Percentiles rank a stretch among this genome's conserved stretches.
These are phyloP conservation scores for Chloropicon primus DNA, from an alignment of 139 green algal species.

Conservation along the genomic window DNA sequence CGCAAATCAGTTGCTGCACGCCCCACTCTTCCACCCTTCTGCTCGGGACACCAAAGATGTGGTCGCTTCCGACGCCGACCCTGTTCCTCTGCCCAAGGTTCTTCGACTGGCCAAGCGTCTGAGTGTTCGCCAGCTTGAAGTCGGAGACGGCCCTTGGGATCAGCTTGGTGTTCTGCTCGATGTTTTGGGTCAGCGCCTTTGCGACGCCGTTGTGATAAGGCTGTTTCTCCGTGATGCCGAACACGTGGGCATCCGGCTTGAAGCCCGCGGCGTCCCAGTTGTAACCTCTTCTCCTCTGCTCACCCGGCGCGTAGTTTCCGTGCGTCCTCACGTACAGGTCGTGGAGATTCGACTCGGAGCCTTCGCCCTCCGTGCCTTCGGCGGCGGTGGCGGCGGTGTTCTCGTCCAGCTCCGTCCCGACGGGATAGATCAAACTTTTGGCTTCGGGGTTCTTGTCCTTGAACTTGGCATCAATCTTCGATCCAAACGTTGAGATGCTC, in stretches of 20 bases:
- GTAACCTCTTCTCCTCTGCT: constrained; percentile 43
- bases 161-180: constrained; percentile 8
- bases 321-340: constrained; percentile 41
- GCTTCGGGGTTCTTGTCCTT: not conserved
- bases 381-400: no score
- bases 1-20: constrained; percentile 34
- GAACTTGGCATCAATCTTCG: constrained; percentile 32
- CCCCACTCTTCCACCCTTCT: constrained; percentile 18
- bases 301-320: constrained; percentile 34
- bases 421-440: constrained; percentile 10
- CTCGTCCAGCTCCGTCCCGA: not conserved
- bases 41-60: constrained; percentile 41
- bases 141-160: constrained; percentile 31
- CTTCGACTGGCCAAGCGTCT: constrained; percentile 29
- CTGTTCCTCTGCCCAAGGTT: constrained; percentile 33
- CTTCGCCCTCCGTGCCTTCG: constrained; percentile 4
- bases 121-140: constrained; percentile 29
- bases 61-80: constrained; percentile 17
- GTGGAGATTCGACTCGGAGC: not conserved
- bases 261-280: constrained; percentile 37
- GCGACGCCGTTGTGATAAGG: constrained; percentile 26
- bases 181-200: constrained; percentile 31
- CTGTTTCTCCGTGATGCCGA: constrained; percentile 21
- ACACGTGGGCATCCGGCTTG: constrained; percentile 20
- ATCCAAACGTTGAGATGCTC: constrained; percentile 41